Base-by-base conservation (phyloP, 306 rosid genomes). In the Dalbergia cochinchinensis region DNA sequence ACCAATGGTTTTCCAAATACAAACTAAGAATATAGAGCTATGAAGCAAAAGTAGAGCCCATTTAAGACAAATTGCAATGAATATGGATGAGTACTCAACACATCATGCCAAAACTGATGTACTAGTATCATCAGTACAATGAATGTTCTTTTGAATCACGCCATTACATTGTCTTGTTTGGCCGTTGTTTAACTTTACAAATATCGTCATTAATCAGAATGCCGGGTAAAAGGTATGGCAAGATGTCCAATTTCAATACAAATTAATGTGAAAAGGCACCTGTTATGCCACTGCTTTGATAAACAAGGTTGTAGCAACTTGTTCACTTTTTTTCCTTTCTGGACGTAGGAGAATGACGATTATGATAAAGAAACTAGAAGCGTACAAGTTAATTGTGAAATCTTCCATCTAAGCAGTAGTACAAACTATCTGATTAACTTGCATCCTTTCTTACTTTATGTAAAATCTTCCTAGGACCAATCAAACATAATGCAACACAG, bases 281-380 rank as follows among this genome's bases (percentile, higher is more conserved):
- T 59, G 61, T 22, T 58, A 35, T 0, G 39, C 69, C 26, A 76
- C 22, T 51, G 74, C 65, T 51, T 31, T 51, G 31, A 15, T 20
- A 71, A 71, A 71, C 73, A 80, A 62, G 61, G 77, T 34, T 7
- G 65, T 15, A 47, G 57, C 63, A 79, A 58, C n/a, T 39, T 10
- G 12, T 51, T 47, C 41, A 37, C 51, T 70, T 22, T 62, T 62
- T 62, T 37, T 37, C 20, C 14, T 71, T 37, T 31, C 31, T 2
- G 22, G 47, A 71, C n/a, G 34, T 33, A 12, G 31, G 34, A 80
- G 5, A 45, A 39, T 34, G 31, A 11, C 20, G 26, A 55, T 13
- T 11, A 41, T 2, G 12, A 65, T 50, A 16, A 48, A 48, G 77
- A 67, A 47, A 16, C 19, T 72, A 80, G 16, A 18, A 45, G 63